Base-by-base conservation (phyloP, 2,329 filamentous ascomycete genomes). In the Ascocoryne sarcoides region DNA sequence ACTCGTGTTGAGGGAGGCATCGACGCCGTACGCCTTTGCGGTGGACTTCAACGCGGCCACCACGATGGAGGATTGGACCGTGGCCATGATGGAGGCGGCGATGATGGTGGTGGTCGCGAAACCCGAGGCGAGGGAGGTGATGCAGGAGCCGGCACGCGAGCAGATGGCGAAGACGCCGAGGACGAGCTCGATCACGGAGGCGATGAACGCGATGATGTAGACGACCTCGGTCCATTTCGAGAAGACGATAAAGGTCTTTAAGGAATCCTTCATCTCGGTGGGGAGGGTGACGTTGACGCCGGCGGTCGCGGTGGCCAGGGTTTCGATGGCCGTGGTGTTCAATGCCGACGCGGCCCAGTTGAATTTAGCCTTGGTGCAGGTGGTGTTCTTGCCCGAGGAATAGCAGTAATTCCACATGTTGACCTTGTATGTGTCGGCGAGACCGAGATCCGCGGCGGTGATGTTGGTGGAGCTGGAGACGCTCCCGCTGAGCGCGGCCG, bases 401-500 rank as follows among this genome's bases (percentile, higher is more conserved):
- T 69, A 67, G 74, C 92, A 96, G 73, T 88, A 95, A 60, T 83
- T 84, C 84, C 86, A 94, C 28, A 96, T 71, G 58, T 75, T 77
- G 58, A 96, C 71, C 46, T 84, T 75, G 73, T 95, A 96, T 56
- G 79, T 71, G 59, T 90, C 78, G 55, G 73, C 75, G 21, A 61
- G 73, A 40, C 74, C 69, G 32, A 85, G 69, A 17, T 75, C 64
- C 1, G 60, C 50, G 5, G 75, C 75, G 3, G 73, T 78, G 55
- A 80, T 68, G 62, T 76, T 78, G 35, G 46, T 48, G 41, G 49
- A 32, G 37, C 49, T 41, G 39, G 56, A 55, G 32, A 60, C 52
- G 4, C 58, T 51, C 26, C 61, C 54, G 31, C 59, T 57, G 37
- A 58, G 45, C 26, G 49, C 53, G 9, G 63, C 54, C 40, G 36